A percentile compares a stretch with the other conserved stretches of the same genome.
Evolutionary conservation across 371 early-diverging fungal genomes (phyloP).

Genomic region (Actinomortierella ambigua): DNA sequence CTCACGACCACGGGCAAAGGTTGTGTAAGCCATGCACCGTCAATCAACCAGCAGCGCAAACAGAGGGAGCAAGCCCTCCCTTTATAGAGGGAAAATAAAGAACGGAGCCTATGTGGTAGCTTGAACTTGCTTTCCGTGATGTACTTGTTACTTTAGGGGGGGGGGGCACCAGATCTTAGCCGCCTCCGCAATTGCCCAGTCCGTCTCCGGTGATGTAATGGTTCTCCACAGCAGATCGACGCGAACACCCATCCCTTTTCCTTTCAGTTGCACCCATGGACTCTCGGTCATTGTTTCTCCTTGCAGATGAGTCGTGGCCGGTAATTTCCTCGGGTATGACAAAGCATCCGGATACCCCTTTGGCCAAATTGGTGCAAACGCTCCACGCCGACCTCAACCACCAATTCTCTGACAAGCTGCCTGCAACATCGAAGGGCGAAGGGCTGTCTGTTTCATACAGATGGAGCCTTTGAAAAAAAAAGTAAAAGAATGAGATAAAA

Average conservation of each 20-base stretch:
- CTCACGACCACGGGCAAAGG: too few relatives aligned
- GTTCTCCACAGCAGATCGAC: background rate
- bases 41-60: too few relatives aligned
- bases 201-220: background rate
- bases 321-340: background rate
- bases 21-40: too few relatives aligned
- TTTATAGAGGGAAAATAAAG: too few relatives aligned
- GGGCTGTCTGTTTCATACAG: background rate
- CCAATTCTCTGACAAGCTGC: background rate
- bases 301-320: conserved; percentile 1
- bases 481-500: background rate
- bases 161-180: background rate
- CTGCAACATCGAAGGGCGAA: background rate
- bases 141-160: background rate
- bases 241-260: background rate
- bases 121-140: background rate
- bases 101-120: background rate
- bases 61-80: too few relatives aligned
- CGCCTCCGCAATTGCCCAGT: conserved; percentile 1
- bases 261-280: background rate
- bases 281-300: background rate
- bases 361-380: background rate
- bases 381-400: conserved; percentile 1
- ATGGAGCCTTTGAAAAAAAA: background rate
- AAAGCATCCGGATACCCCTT: background rate